These are phyloP conservation scores for Lipomyces starkeyi DNA, from an alignment of 805 yeast species.

Conservation along the genomic window DNA sequence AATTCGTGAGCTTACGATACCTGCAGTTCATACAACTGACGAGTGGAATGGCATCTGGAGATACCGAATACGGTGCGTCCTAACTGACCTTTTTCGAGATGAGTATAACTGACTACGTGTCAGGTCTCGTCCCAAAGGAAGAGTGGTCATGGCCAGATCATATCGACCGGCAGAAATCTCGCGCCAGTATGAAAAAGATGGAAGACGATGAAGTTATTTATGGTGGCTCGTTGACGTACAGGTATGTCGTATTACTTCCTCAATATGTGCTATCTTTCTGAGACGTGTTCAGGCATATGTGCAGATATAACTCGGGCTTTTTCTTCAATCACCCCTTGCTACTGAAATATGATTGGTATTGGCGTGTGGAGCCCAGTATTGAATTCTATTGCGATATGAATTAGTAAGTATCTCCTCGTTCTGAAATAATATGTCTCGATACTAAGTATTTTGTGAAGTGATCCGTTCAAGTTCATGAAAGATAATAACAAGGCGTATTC, in stretches of 20 bases:
- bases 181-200: conserved; percentile 61
- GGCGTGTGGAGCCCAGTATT: conserved; percentile 93
- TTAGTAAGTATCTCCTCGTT: conserved; percentile 26
- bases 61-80: conserved; percentile 67
- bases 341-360: conserved; percentile 83
- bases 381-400: conserved; percentile 76
- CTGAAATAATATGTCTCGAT: background rate
- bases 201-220: conserved; percentile 59
- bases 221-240: conserved; percentile 68
- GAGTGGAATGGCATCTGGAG: conserved; percentile 72
- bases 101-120: background rate
- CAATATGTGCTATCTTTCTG: conserved; percentile 12
- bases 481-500: conserved; percentile 75
- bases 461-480: conserved; percentile 79
- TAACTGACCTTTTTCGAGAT: background rate
- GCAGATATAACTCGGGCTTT: conserved; percentile 89
- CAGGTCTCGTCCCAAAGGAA: conserved; percentile 65
- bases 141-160: conserved; percentile 89
- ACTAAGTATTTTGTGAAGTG: conserved; percentile 48
- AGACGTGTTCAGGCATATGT: conserved; percentile 75
- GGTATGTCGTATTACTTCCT: conserved; percentile 9
- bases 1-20: too few species aligned
- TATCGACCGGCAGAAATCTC: conserved; percentile 75
- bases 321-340: conserved; percentile 79
- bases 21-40: conserved; percentile 69